Evolutionary conservation across 257 asterid species (phyloP).

Genomic region (Mitragyna speciosa): DNA sequence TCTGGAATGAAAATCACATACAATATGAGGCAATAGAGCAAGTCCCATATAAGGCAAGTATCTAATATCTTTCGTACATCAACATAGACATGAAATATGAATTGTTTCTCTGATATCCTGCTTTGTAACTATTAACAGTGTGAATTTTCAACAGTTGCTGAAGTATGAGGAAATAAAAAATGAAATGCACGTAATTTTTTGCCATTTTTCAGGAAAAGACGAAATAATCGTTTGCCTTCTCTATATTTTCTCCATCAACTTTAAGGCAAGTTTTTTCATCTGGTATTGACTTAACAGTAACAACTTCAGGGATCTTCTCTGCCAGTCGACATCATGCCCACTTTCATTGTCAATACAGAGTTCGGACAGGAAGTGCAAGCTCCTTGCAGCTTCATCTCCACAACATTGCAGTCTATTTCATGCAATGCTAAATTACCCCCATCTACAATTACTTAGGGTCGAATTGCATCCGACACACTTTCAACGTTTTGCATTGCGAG

Average conservation of each 20-base stretch:
- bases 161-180: not conserved
- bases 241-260: slow-evolving; percentile 87
- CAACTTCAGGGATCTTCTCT: slow-evolving; percentile 93
- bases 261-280: slow-evolving; percentile 98
- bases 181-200: not conserved
- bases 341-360: slow-evolving; percentile 74
- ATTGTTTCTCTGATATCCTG: not conserved
- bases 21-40: not conserved
- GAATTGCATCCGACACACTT: slow-evolving; percentile 79
- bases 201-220: not conserved
- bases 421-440: slow-evolving; percentile 97
- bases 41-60: not conserved
- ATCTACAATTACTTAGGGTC: slow-evolving; percentile 92
- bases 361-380: slow-evolving; percentile 99
- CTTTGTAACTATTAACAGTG: not conserved
- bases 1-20: not conserved
- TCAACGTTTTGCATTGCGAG: slow-evolving; percentile 89
- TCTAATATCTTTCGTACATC: not conserved
- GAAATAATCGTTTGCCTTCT: slow-evolving; percentile 54
- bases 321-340: slow-evolving; percentile 90
- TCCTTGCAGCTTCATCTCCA: slow-evolving; percentile 84
- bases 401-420: slow-evolving; percentile 90
- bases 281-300: slow-evolving; percentile 85
- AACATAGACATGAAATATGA: not conserved
- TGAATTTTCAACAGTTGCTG: not conserved